Percentiles rank a stretch among this genome's conserved stretches.
Conservation (phyloP, 129 eudicot genomes). For the Ambrosia artemisiifolia region DNA sequence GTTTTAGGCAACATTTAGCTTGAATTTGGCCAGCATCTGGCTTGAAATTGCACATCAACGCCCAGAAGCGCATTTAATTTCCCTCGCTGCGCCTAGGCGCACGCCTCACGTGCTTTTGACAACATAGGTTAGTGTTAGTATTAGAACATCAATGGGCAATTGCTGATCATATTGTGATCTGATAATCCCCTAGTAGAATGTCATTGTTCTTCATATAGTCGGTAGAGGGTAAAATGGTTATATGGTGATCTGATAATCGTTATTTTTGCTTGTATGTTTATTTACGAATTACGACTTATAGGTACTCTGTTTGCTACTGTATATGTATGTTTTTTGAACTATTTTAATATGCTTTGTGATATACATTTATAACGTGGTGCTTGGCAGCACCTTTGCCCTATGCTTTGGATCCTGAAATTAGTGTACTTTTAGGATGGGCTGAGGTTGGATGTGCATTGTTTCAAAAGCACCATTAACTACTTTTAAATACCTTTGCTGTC, state of each 20-base stretch:
- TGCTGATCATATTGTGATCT: background rate
- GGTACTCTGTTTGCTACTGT: background rate
- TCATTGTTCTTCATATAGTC: background rate
- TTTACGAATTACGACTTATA: background rate
- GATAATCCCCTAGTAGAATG: background rate
- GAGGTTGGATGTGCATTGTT: background rate
- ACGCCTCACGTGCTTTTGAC: too few relatives aligned
- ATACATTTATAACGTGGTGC: background rate
- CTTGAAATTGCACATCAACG: too few relatives aligned
- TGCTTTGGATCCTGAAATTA: background rate
- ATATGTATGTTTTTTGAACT: background rate
- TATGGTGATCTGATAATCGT: background rate
- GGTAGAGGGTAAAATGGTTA: too few relatives aligned
- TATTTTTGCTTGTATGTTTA: background rate
- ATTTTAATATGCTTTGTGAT: background rate
- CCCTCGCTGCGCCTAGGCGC: too few relatives aligned
- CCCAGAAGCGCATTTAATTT: too few relatives aligned
- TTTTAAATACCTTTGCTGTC: background rate
- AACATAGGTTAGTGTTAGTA: too few relatives aligned
- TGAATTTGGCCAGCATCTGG: too few relatives aligned
- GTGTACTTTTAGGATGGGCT: background rate
- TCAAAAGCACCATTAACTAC: too few relatives aligned
- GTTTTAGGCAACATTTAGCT: too few relatives aligned
- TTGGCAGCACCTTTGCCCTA: background rate
- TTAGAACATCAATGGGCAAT: background rate